Percentiles rank a stretch among this genome's conserved stretches.
Conservation (phyloP, 129 eudicot species). For the Gnaphalium uliginosum region DNA sequence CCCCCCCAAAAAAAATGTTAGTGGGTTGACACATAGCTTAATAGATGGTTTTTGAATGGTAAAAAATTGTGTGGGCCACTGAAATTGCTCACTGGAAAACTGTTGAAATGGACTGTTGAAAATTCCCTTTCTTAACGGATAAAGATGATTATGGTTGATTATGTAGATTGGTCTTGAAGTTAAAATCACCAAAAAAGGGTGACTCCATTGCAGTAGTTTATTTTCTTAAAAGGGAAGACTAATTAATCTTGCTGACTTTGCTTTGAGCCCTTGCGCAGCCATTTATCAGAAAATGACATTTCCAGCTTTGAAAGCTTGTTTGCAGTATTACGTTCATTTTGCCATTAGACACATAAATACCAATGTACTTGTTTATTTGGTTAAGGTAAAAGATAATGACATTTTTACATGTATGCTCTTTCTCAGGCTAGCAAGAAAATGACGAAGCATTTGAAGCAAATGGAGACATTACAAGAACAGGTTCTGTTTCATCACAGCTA, state of each 20-base stretch:
- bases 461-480: constrained; percentile 90
- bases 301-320: not conserved
- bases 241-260: not conserved
- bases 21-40: too few relatives aligned
- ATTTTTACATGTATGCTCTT: constrained; percentile 28
- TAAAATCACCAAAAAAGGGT: not conserved
- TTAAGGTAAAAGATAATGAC: constrained; percentile 19
- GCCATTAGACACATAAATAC: constrained; percentile 11
- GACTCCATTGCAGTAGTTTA: not conserved
- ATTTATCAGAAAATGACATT: not conserved
- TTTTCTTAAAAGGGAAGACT: not conserved
- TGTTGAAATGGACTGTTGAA: too few relatives aligned
- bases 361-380: constrained; percentile 12
- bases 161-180: not conserved
- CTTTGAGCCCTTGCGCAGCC: not conserved
- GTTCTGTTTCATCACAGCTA: constrained; percentile 31
- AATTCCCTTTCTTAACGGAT: too few relatives aligned
- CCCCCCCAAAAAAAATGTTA: too few relatives aligned
- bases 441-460: constrained; percentile 63
- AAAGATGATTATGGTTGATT: not conserved
- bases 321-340: not conserved
- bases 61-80: too few relatives aligned
- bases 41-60: too few relatives aligned
- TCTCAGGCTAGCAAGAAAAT: constrained; percentile 75
- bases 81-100: too few relatives aligned